Evolutionary conservation across 225 moss, liverwort and hornwort species (phyloP), one percentile per base, ranked within the genome.

Genomic region (Neckera pumila): DNA sequence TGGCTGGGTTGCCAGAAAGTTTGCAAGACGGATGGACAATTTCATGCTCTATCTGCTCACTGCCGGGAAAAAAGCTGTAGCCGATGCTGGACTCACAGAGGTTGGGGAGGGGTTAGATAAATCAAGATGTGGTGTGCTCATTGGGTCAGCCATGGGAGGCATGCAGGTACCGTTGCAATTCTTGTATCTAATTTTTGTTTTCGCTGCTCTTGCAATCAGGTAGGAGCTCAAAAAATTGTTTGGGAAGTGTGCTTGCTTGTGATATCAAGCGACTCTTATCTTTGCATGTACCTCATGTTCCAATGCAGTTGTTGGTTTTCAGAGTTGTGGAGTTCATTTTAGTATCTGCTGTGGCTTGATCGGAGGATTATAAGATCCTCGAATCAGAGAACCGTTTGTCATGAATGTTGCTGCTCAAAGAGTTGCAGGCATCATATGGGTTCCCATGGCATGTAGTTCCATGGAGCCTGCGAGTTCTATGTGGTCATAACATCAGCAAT

Each of bases 101-200:
- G 54, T 84, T 84, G 89, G 84, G 94, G 92, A 94, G 79, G 93
- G 90, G 45, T 90, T 98, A 71, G 96, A 98, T 91, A 96, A 98
- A 91, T 88, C 95, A 64, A 96, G 96, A 89, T 98, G 98, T 90
- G 98, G 96, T 89, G 94, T 98, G 54, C 94, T 98, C 74, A 96
- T 96, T 91, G 98, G 98, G 57, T 98, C 98, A 90, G 98, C 98
- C 13, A 96, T 98, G 98, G 98, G 98, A 58, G 98, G 98, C 89
- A 98, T 98, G 98, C 98, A 98, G 98, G 98, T 98, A 91, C 84
- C 54, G 28, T 42, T 80, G 79, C 72, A 89, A 53, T 77, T 77
- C 45, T 87, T 84, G n/a, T 78, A 75, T 74, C 49, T 75, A 43
- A 66, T 22, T 80, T 73, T 42, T 54, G 42, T 64, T 77, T 64